Percentiles rank a stretch among this genome's conserved stretches.
phyloP scores from a whole-genome alignment of 1,284 basidiomycete species.

The Naganishia sp. region DNA sequence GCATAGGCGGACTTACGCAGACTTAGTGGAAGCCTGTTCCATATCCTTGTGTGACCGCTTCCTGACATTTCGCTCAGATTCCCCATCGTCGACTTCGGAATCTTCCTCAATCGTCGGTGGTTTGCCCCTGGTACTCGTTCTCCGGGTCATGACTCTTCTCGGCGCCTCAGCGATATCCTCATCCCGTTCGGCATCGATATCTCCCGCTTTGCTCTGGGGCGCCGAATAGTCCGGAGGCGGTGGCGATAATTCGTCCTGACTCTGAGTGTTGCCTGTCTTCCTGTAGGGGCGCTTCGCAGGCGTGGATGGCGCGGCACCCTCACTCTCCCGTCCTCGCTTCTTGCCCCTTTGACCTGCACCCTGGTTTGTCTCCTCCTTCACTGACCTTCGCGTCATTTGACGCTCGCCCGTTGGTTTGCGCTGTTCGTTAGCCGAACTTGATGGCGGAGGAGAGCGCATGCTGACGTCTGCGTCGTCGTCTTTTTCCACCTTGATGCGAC shows the following conservation, averaged over 20 bases:
- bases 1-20: neutral
- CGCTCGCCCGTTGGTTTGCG: neutral
- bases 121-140: conserved; percentile 24
- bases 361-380: neutral
- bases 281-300: conserved; percentile 21
- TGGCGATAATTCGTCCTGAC: conserved; percentile 29
- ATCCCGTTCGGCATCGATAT: conserved; percentile 14
- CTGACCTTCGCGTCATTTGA: neutral
- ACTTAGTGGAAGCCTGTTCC: conserved; percentile 13
- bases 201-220: conserved; percentile 6
- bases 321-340: conserved; percentile 18
- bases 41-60: conserved; percentile 2
- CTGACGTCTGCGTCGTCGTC: conserved; percentile 17
- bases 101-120: conserved; percentile 20
- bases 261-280: conserved; percentile 14
- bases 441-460: conserved; percentile 2
- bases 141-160: conserved; percentile 10
- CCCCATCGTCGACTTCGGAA: conserved; percentile 1
- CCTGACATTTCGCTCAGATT: conserved; percentile 6
- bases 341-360: conserved; percentile 6
- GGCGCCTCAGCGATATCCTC: conserved; percentile 14
- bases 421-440: neutral
- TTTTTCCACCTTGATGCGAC: conserved; percentile 3
- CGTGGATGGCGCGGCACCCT: conserved; percentile 4
- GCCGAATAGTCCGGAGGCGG: conserved; percentile 1